Evolutionary conservation across 2,329 filamentous ascomycete genomes (phyloP).

Genomic region (Nemania serpens): DNA sequence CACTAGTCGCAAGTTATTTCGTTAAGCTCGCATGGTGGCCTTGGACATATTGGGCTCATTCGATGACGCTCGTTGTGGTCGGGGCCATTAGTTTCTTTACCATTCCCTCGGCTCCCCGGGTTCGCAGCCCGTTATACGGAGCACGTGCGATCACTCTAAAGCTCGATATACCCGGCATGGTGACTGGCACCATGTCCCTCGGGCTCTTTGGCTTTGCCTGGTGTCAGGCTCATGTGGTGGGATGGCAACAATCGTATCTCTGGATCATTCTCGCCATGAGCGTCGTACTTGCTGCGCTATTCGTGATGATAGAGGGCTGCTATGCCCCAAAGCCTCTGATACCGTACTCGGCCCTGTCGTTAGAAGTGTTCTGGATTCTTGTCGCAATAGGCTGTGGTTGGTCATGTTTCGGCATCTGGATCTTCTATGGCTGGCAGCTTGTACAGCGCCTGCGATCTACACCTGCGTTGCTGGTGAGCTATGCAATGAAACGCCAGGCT

Average conservation of each 20-base stretch:
- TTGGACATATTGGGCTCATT: constrained; percentile 52
- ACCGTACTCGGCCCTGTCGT: constrained; percentile 51
- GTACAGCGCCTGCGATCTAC: constrained; percentile 40
- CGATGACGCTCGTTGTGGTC: constrained; percentile 43
- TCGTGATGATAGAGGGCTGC: constrained; percentile 60
- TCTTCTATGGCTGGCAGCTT: constrained; percentile 49
- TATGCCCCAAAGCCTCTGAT: constrained; percentile 52
- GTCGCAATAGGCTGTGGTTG: constrained; percentile 49
- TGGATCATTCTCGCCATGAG: constrained; percentile 62
- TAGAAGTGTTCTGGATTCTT: constrained; percentile 52
- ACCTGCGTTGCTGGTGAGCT: constrained; percentile 40
- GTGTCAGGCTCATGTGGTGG: constrained; percentile 66
- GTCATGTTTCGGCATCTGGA: constrained; percentile 48
- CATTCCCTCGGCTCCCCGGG: constrained; percentile 42
- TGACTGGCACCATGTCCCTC: constrained; percentile 57
- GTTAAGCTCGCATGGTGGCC: constrained; percentile 51
- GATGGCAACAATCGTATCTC: constrained; percentile 63
- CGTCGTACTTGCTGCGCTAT: constrained; percentile 56
- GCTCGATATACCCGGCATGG: constrained; percentile 48
- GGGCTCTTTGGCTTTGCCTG: constrained; percentile 69
- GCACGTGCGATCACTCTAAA: constrained; percentile 31
- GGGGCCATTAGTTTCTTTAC: constrained; percentile 40
- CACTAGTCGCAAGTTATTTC: constrained; percentile 48
- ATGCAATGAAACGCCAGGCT: not conserved
- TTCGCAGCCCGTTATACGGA: constrained; percentile 19